Evolutionary conservation across 306 rosid species (phyloP).

Genomic region (Corylus americana): DNA sequence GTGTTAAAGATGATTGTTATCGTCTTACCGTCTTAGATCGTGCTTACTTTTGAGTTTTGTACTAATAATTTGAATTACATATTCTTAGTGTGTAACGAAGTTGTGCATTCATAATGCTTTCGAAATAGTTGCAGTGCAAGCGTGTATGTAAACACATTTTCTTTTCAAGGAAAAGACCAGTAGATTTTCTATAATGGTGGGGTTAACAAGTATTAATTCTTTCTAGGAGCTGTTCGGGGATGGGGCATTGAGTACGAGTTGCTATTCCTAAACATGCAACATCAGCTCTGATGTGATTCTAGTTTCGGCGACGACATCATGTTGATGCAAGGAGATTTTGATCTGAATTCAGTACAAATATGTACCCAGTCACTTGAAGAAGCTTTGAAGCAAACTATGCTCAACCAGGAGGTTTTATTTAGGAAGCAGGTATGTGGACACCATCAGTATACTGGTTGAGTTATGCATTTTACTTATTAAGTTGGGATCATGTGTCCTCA

Average conservation of each 20-base stretch:
- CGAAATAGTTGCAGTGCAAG: background rate
- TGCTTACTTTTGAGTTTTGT: background rate
- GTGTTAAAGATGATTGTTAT: background rate
- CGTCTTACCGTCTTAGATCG: background rate
- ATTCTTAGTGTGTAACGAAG: background rate
- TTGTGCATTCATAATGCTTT: background rate
- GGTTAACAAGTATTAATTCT: background rate
- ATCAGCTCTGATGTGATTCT: conserved; percentile 15
- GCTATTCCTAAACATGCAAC: conserved; percentile 5
- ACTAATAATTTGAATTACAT: background rate
- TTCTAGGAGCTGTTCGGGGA: conserved; percentile 8
- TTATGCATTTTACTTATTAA: background rate
- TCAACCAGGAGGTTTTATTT: conserved; percentile 56
- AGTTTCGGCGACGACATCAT: conserved; percentile 19
- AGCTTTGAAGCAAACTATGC: conserved; percentile 53
- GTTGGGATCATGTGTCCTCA: background rate
- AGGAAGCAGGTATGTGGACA: conserved; percentile 46
- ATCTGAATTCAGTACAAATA: conserved; percentile 35
- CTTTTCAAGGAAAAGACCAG: background rate
- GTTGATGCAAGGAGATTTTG: conserved; percentile 46
- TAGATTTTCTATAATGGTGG: background rate
- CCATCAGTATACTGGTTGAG: conserved; percentile 1
- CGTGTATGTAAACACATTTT: background rate
- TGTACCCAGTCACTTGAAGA: conserved; percentile 33
- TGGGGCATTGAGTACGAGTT: background rate